Percentiles rank a stretch among this genome's conserved stretches.
Conservation (phyloP, 306 rosid genomes). For the Lupinus albus region DNA sequence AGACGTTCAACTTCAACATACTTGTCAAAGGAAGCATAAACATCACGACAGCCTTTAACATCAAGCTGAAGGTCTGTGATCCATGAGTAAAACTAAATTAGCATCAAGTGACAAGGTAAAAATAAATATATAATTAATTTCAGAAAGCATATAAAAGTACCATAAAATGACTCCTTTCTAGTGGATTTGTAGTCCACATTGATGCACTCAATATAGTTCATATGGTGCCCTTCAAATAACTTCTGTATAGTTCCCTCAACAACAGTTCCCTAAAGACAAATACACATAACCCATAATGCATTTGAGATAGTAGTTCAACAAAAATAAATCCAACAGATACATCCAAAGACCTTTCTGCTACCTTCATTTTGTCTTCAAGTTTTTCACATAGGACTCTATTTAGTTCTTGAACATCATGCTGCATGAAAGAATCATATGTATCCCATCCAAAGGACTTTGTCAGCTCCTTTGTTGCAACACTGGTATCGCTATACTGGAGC, state of each 20-base stretch:
- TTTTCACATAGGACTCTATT: conserved; percentile 85
- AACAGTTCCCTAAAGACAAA: conserved; percentile 78
- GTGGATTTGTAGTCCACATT: conserved; percentile 99
- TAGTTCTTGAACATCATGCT: conserved; percentile 91
- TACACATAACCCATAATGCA: conserved; percentile 25
- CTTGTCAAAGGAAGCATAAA: conserved; percentile 96
- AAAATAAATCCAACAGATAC: conserved; percentile 31
- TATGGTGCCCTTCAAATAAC: conserved; percentile 98
- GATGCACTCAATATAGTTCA: conserved; percentile 98
- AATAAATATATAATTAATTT: conserved; percentile 27
- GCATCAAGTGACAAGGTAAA: conserved; percentile 35
- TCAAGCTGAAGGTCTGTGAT: conserved; percentile 95
- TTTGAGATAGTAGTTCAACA: conserved; percentile 27
- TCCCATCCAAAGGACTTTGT: conserved; percentile 96
- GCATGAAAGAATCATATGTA: conserved; percentile 92
- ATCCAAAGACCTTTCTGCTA: conserved; percentile 29
- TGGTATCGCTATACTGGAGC: conserved; percentile 85
- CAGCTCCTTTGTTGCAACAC: conserved; percentile 89
- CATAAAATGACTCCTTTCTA: conserved; percentile 98
- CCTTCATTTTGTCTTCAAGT: conserved; percentile 96
- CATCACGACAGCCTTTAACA: conserved; percentile 97
- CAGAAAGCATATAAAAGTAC: conserved; percentile 46
- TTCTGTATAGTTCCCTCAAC: conserved; percentile 99
- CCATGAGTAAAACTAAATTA: conserved; percentile 38
- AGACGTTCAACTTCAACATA: conserved; percentile 97